A percentile compares a stretch with the other conserved stretches of the same genome.
Conservation (phyloP, 768 basidiomycete genomes). For the Mrakia frigida region DNA sequence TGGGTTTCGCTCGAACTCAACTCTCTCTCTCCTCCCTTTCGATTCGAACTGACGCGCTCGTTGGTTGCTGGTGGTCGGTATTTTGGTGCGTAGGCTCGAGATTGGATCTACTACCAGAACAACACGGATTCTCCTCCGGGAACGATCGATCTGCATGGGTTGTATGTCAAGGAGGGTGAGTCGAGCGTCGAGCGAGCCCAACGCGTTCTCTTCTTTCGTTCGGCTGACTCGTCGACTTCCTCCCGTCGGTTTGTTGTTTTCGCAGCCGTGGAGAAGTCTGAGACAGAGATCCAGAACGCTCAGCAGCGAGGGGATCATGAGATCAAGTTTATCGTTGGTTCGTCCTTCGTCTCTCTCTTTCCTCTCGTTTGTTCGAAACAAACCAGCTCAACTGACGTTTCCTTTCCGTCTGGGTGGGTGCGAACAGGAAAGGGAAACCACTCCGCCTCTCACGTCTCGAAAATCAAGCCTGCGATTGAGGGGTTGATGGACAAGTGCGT, state of each 20-base stretch:
- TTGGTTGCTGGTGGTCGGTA: no score
- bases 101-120: constrained; percentile 81
- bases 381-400: not conserved
- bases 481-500: constrained; percentile 67
- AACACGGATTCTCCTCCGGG: constrained; percentile 70
- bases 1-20: not conserved
- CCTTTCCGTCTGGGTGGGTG: not conserved
- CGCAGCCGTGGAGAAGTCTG: constrained; percentile 62
- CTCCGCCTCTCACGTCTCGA: constrained; percentile 66
- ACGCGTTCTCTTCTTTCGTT: not conserved
- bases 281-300: constrained; percentile 58
- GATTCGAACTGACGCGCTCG: not conserved
- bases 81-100: constrained; percentile 40
- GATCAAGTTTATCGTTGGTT: constrained; percentile 78
- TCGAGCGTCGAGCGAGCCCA: not conserved
- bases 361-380: not conserved
- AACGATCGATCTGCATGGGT: constrained; percentile 82
- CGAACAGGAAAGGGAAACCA: constrained; percentile 76
- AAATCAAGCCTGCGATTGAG: constrained; percentile 87
- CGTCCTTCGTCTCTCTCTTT: constrained; percentile 36
- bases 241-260: not conserved
- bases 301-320: constrained; percentile 59
- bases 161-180: constrained; percentile 76
- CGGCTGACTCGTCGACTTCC: not conserved
- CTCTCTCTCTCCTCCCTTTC: not conserved